Evolutionary conservation across 2,329 filamentous ascomycete genomes (phyloP), one percentile per base, ranked within the genome.

Genomic region (Microsporum canis): DNA sequence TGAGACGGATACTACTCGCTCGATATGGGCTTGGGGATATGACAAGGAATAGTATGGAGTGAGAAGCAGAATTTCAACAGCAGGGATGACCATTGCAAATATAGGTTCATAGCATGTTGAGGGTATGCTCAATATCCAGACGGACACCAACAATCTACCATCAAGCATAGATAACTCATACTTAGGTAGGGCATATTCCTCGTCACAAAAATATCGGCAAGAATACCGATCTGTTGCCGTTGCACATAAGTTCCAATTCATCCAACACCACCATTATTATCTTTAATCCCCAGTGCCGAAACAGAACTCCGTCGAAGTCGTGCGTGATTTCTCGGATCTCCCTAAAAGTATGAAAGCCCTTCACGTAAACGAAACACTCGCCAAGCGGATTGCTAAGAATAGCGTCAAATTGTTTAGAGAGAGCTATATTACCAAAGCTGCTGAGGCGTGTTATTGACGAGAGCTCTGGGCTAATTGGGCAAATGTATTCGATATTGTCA

Each of bases 291-390:
- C 68, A 8, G 79, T 78, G 0, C 73, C 76, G 2, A 65, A 76
- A 7, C 77, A 80, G 65, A 80, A 80, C 65, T 78, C 73, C 51
- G 73, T 80, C 36, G 71, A 76, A 61, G 78, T 80, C 3, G 70
- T 76, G 59, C 70, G 74, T 12, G 76, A 81, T 68, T 86, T 84
- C 69, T 80, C 80, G 65, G 82, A 86, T 65, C 75, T 83, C 62
- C 64, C 69, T 2, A 65, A 69, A 5, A 75, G 71, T 43, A 72
- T 78, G 60, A 62, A 76, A 3, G 68, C 70, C 3, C 66, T 79
- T 3, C 66, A 76, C 29, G 63, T 63, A 5, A 65, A 79, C 61
- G 71, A 71, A 3, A 65, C 70, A 2, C 67, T 71, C 7, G 77
- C 78, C 0, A 67, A 74, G 62, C 67, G 65, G 29, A 80, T 82